Base-by-base conservation (phyloP, 2,329 filamentous ascomycete genomes). In the Penicillium polonicum region DNA sequence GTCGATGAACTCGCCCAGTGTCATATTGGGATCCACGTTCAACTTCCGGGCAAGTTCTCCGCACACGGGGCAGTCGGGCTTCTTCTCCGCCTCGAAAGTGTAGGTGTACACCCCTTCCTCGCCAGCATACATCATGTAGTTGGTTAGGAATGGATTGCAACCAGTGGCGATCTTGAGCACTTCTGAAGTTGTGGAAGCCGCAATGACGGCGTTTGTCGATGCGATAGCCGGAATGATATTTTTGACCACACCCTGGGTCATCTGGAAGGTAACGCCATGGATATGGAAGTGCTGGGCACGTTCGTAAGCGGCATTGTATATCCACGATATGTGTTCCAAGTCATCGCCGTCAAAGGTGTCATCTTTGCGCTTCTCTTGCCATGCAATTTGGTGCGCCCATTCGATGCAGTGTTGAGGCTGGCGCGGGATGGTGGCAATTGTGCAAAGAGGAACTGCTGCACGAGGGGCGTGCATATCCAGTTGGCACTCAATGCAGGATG, bases 101-200 rank as follows among this genome's bases (percentile, higher is more conserved):
- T 96, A 97, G 0, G 94, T 99, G 79, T 99, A 99, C 64, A 99
- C 89, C 64, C 89, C 85, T 70, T 96, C 93, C 70, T 97, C 92
- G 46, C 95, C 94, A 13, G 91, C 96, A 75, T 99, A 99, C 90
- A 97, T 96, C 92, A 97, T 97, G 78, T 99, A 99, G 74, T 96
- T 96, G 55, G 88, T 88, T 17, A 99, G 81, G 62, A 87, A 88
- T 0, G 93, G 91, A 33, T 93, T 94, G 38, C 88, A 85, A 48
- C 83, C 86, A 15, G 91, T 96, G 42, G 89, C 90, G 61, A 99
- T 90, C 78, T 99, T 99, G 78, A 97, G 87, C 2, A 92, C 93
- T 76, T 99, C 94, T 65, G 96, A 97, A 76, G 94, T 97, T 76
- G 93, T 97, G 52, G 90, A 89, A 1, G 93, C 94, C 1, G 94